Evolutionary conservation across 768 basidiomycete species (phyloP).

Genomic region (Kwoniella sp.): DNA sequence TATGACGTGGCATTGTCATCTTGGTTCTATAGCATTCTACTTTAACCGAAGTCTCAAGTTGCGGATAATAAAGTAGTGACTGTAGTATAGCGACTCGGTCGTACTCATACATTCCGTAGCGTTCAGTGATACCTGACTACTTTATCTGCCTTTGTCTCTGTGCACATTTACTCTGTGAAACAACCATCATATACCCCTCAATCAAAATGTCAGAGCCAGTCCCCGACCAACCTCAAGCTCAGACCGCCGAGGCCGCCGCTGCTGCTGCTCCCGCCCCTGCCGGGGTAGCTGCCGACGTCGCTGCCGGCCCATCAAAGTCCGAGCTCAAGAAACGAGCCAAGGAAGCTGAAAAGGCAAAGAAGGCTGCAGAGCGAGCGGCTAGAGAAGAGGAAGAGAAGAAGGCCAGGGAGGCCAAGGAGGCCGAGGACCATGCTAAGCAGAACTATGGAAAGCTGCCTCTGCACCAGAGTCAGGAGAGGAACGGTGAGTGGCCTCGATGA

Average conservation of each 20-base stretch:
- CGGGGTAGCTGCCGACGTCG: slow-evolving; percentile 40
- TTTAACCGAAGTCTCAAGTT: not conserved
- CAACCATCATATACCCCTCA: not conserved
- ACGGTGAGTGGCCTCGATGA: too few relatives aligned
- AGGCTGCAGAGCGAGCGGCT: slow-evolving; percentile 81
- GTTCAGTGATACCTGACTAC: not conserved
- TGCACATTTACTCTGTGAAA: not conserved
- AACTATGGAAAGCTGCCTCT: slow-evolving; percentile 87
- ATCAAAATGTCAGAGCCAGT: slow-evolving; percentile 28
- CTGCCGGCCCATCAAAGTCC: slow-evolving; percentile 69
- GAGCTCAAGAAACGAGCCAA: slow-evolving; percentile 91
- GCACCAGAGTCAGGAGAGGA: slow-evolving; percentile 84
- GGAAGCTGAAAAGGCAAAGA: slow-evolving; percentile 84
- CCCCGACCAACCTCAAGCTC: slow-evolving; percentile 11
- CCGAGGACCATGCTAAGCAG: slow-evolving; percentile 61
- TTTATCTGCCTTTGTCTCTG: not conserved
- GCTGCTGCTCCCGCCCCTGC: slow-evolving; percentile 6
- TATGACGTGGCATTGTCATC: not conserved
- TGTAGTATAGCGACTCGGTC: too few relatives aligned
- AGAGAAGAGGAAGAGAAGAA: slow-evolving; percentile 74
- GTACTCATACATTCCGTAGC: not conserved
- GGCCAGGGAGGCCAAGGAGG: slow-evolving; percentile 56
- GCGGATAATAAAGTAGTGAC: too few relatives aligned
- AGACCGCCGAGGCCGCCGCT: not conserved
- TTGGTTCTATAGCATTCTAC: too few relatives aligned